Conservation (phyloP, 345 rosid genomes). For the Microcos paniculata region DNA sequence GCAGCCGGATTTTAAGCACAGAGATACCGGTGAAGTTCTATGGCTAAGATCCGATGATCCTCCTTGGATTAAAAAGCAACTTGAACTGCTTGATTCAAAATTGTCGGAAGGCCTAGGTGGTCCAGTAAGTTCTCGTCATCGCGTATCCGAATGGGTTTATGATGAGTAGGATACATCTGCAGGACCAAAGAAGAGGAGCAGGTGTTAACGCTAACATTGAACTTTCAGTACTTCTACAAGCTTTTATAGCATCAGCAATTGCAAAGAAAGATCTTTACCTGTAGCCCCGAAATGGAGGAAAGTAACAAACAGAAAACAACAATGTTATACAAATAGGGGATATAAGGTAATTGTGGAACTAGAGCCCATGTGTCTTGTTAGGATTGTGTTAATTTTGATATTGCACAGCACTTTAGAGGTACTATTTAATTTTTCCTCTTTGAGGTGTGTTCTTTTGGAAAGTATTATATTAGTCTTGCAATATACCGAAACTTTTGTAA, state of each 20-base stretch:
- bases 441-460: neutral
- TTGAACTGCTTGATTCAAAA: conserved; percentile 54
- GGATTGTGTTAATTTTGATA: neutral
- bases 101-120: conserved; percentile 27
- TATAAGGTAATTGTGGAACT: neutral
- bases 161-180: conserved; percentile 28
- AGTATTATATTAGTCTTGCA: neutral
- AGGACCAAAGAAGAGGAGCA: neutral
- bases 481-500: neutral
- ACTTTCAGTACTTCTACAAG: neutral
- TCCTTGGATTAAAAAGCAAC: conserved; percentile 62
- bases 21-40: conserved; percentile 64
- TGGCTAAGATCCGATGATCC: conserved; percentile 61
- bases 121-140: conserved; percentile 14
- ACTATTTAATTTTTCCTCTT: neutral
- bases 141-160: conserved; percentile 46
- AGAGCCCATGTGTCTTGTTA: neutral
- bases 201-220: neutral
- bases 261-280: neutral
- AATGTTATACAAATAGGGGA: neutral
- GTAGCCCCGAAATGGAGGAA: neutral
- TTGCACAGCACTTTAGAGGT: neutral
- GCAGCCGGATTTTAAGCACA: conserved; percentile 76
- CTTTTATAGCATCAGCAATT: neutral
- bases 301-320: neutral